Base-by-base conservation (phyloP, 495 filamentous ascomycete species). In the Penicillium samsonianum region DNA sequence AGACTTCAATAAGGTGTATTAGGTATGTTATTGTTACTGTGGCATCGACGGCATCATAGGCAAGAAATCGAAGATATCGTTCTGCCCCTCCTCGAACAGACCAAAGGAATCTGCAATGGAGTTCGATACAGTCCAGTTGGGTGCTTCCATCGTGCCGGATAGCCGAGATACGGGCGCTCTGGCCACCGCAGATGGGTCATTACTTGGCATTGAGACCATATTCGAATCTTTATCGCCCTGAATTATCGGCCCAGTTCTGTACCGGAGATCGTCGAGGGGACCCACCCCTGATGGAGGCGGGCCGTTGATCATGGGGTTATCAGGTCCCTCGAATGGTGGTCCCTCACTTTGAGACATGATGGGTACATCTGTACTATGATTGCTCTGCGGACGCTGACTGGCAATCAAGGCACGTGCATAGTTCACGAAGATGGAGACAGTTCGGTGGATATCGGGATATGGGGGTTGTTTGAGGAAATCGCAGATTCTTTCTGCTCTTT, bases 31-130 rank as follows among this genome's bases (percentile, higher is more conserved):
- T 19, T 16, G 37, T 47, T 64, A 72, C 51, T 64, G 61, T 25
- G 73, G 70, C 49, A 75, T 65, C 35, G 68, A 68, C n/a, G 73
- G 72, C 72, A 76, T 74, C 55, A 69, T 70, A 19, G 73, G 74
- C 28, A 77, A 59, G 51, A 77, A 77, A 52, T 77, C 74, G 59
- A 77, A 77, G 25, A 77, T 68, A 47, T 77, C 74, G 45, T 73
- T 76, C 54, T 77, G 74, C 3, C 69, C 74, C 49, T 77, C 74
- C 37, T 77, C 74, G 37, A 77, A 77, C n/a, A 77, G 63, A 12
- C 73, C 74, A 53, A 77, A 77, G 4, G 74, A 77, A 38, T 77
- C 73, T 14, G 74, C 73, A 55, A 77, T 76, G 0, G 74, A 69
- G 48, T 73, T 73, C 0, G 73, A 76, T 51, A 77, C 61, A 11